phyloP scores from a whole-genome alignment of 805 yeast species.

The Starmerella tilneyi region DNA sequence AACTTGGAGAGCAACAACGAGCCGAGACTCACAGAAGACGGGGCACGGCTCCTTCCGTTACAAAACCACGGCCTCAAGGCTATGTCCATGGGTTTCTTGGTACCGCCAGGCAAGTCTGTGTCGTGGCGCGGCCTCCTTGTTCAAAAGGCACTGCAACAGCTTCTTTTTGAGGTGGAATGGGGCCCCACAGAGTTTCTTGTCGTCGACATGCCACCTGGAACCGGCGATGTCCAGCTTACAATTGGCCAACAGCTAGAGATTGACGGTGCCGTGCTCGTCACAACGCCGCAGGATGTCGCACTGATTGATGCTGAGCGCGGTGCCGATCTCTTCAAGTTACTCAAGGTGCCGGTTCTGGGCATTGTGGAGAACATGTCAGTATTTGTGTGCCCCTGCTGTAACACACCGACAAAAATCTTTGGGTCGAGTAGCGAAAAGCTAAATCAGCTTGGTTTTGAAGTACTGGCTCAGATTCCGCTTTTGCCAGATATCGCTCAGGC shows the following conservation, averaged over 20 bases:
- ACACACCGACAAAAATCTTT: slow-evolving; percentile 62
- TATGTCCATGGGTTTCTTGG: slow-evolving; percentile 83
- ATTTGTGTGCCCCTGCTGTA: slow-evolving; percentile 64
- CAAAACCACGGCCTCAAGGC: slow-evolving; percentile 65
- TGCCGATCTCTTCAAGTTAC: slow-evolving; percentile 63
- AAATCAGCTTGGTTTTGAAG: slow-evolving; percentile 37
- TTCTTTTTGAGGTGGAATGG: slow-evolving; percentile 79
- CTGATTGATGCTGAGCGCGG: slow-evolving; percentile 72
- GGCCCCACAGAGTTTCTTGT: slow-evolving; percentile 48
- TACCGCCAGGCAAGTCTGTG: slow-evolving; percentile 52
- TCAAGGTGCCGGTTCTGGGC: slow-evolving; percentile 62
- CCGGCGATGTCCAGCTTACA: slow-evolving; percentile 79
- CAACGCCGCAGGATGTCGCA: slow-evolving; percentile 82
- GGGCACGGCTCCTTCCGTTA: slow-evolving; percentile 50
- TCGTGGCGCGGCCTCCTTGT: slow-evolving; percentile 85
- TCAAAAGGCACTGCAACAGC: slow-evolving; percentile 75
- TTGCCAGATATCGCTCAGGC: slow-evolving; percentile 47
- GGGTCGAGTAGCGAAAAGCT: slow-evolving; percentile 49
- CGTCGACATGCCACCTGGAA: slow-evolving; percentile 84
- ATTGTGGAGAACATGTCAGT: slow-evolving; percentile 76
- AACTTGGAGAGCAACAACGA: slow-evolving; percentile 48
- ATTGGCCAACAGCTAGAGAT: slow-evolving; percentile 67
- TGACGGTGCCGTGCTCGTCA: slow-evolving; percentile 71
- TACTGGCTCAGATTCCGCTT: slow-evolving; percentile 58
- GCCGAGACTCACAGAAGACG: slow-evolving; percentile 45